These are phyloP conservation scores for Aspergillus niger DNA, from an alignment of 2,329 filamentous ascomycete genomes.

Conservation along the genomic window DNA sequence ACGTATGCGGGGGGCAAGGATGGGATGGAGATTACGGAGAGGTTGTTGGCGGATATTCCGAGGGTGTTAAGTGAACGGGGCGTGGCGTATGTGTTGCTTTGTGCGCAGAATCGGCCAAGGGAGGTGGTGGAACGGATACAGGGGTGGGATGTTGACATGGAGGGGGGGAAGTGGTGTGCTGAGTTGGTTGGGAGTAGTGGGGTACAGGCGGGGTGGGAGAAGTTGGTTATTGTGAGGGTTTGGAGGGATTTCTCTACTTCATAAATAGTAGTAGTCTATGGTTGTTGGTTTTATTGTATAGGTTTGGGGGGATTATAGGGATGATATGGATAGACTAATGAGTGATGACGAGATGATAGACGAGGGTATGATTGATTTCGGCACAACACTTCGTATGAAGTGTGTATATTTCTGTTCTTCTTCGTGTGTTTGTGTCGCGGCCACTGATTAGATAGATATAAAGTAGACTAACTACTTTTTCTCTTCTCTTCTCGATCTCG, in stretches of 20 bases:
- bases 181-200: slow-evolving; percentile 81
- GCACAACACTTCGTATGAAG: no score
- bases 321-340: background rate
- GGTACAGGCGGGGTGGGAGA: slow-evolving; percentile 91
- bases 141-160: slow-evolving; percentile 46
- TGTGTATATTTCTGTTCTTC: no score
- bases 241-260: slow-evolving; percentile 56
- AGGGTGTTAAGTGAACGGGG: slow-evolving; percentile 65
- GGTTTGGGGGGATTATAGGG: no score
- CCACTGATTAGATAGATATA: no score
- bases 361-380: no score
- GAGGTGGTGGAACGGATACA: slow-evolving; percentile 67
- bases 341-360: no score
- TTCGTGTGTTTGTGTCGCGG: no score
- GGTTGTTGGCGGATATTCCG: slow-evolving; percentile 71
- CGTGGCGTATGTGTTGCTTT: slow-evolving; percentile 86
- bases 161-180: slow-evolving; percentile 64
- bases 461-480: no score
- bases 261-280: no score
- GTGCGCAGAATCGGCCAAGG: slow-evolving; percentile 84
- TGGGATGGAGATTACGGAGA: slow-evolving; percentile 91
- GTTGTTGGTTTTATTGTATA: no score
- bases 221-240: slow-evolving; percentile 82
- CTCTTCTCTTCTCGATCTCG: no score
- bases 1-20: slow-evolving; percentile 87